Evolutionary conservation across 2,329 filamentous ascomycete species (phyloP).

Genomic region (Fusarium udum): DNA sequence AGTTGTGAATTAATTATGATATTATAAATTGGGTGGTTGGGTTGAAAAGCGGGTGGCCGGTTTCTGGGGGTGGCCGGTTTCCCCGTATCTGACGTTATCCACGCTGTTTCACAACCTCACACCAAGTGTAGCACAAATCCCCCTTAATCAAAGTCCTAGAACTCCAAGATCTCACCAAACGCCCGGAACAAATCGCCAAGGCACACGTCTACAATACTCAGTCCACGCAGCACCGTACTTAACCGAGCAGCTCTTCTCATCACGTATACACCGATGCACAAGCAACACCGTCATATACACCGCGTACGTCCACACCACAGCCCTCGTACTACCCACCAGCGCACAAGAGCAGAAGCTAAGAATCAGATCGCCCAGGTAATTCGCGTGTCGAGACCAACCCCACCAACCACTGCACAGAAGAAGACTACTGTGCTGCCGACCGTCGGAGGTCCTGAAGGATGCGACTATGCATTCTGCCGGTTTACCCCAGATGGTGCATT

Average conservation of each 20-base stretch:
- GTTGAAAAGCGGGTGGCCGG: too few species aligned
- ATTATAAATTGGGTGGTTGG: too few species aligned
- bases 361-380: conserved; percentile 43
- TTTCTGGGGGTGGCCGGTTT: too few species aligned
- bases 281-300: conserved; percentile 56
- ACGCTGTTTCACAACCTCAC: neutral
- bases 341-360: conserved; percentile 54
- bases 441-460: conserved; percentile 54
- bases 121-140: neutral
- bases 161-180: conserved; percentile 34
- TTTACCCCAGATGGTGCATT: conserved; percentile 55
- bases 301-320: conserved; percentile 57
- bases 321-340: conserved; percentile 48
- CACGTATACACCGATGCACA: conserved; percentile 56
- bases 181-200: conserved; percentile 52
- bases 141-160: rapidly evolving
- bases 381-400: conserved; percentile 45
- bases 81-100: too few species aligned
- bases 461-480: conserved; percentile 51
- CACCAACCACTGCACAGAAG: conserved; percentile 45
- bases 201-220: conserved; percentile 53
- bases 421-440: conserved; percentile 49
- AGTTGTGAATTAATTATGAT: too few species aligned
- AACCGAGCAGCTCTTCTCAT: conserved; percentile 54
- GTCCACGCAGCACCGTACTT: conserved; percentile 58